Evolutionary conservation across 495 filamentous ascomycete genomes (phyloP), one percentile per base, ranked within the genome.

Genomic region (Baudoinia panamericana): DNA sequence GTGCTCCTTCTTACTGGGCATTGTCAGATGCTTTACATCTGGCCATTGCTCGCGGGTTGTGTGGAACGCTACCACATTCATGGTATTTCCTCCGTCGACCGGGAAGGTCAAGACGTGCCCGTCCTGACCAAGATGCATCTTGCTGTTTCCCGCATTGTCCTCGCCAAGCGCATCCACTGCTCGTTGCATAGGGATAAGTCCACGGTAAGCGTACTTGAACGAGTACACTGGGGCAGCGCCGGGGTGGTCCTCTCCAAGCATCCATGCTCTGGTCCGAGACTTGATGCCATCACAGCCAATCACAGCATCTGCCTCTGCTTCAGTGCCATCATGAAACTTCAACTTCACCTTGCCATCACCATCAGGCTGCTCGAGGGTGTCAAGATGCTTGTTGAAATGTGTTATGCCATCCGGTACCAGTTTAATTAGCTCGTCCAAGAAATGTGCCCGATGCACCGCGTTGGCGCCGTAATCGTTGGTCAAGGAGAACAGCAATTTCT

Each of bases 1-100:
- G 32, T 77, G 68, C 31, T 75, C 69, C 40, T 67, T 71, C 1
- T 61, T 61, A 5, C 65, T 64, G 11, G 62, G 57, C 6, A 70
- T n/a, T 7, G 33, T 30, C 13, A 28, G 25, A 8, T 43, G 21
- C 18, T 7, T 21, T 3, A 13, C n/a, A 22, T 35, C 30, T 19
- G 41, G 41, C 41, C 32, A 43, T 9, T 28, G 21, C 2, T 36
- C 32, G 21, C 13, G 5, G 9, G 20, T 36, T 1, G 45, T 43
- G 23, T 37, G 36, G 21, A 44, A 48, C 9, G 48, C 48, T 5
- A 52, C 48, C 6, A 52, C 45, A 15, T 66, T 69, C 13, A 70
- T 54, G 4, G 56, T 55, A 18, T 60, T 59, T 23, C 66, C 61
- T 20, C 59, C 53, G 16, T 67, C 61, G 30, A 75, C 61, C 2